These are phyloP conservation scores for Globisporangium sylvaticum DNA, from an alignment of 352 stramenopile genomes.

Conservation along the genomic window DNA sequence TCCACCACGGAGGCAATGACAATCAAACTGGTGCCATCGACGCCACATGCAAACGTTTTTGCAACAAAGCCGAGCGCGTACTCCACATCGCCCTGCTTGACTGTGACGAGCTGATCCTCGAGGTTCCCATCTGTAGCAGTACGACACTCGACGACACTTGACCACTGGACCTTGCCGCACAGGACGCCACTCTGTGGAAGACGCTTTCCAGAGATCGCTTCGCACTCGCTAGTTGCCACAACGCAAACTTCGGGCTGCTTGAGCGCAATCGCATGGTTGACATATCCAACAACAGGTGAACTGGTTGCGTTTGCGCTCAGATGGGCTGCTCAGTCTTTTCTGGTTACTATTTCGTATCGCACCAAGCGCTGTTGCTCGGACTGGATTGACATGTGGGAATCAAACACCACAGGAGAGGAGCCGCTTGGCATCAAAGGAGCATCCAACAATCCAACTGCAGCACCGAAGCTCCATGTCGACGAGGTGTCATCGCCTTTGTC, in stretches of 20 bases:
- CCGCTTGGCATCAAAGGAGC: neutral
- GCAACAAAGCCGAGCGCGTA: constrained; percentile 4
- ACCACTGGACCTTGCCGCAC: neutral
- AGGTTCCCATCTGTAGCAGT: neutral
- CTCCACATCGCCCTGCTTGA: neutral
- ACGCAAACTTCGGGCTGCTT: neutral
- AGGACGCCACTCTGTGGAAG: neutral
- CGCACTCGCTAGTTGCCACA: constrained; percentile 4
- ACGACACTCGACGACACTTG: neutral
- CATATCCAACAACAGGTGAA: neutral
- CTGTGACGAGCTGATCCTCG: neutral
- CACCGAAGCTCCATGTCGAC: neutral
- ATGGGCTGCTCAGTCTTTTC: no score
- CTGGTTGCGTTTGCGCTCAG: no score
- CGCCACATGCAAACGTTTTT: neutral
- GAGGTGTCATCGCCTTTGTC: neutral
- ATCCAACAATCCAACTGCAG: neutral
- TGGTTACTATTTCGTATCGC: no score
- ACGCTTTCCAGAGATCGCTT: neutral
- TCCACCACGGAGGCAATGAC: neutral
- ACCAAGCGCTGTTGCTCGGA: no score
- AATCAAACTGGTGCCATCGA: neutral
- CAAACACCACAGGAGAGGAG: neutral
- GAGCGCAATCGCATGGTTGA: neutral
- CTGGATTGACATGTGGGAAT: no score